Base-by-base conservation (phyloP, 208 protist genomes). In the Leishmania lainsoni region DNA sequence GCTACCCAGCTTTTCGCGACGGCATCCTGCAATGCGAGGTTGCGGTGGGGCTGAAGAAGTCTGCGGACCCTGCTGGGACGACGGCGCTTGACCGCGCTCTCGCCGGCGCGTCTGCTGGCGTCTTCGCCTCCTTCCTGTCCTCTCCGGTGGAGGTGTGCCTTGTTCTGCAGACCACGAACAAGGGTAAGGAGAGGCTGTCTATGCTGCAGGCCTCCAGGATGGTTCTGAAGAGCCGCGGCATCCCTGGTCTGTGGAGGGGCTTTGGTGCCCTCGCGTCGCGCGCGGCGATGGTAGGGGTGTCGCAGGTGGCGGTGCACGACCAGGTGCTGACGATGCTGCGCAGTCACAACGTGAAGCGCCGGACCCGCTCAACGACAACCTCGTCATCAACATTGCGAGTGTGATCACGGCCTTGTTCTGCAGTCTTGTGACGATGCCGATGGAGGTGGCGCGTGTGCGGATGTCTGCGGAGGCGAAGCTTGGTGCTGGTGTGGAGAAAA, bases 221-320 rank as follows among this genome's bases (percentile, higher is more conserved):
- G 48, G 86, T 97, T 20, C 86, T 93, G 69, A 49, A 49, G n/a
- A 82, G 82, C 63, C 87, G 63, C 66, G 96, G 96, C 45, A 69
- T 95, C 42, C 63, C 49, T 17, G 95, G 92, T 9, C 94, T 96
- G 84, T 98, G 96, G 96, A 87, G 93, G 49, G 96, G 96, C 39
- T 79, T 94, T 63, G 91, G 92, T 45, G 91, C 95, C 0, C 90
- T 97, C 39, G 84, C 81, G 59, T 92, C 93, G 29, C 93, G 96
- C 80, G 94, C 94, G 16, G 90, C 92, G 12, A 86, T 98, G 32
- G 96, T 97, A 1, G 96, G 95, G 48, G 87, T 96, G 9, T 91
- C 89, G 76, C 96, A 98, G 89, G 96, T 98, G 42, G 94, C 92
- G 45, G 94, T 97, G 75, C 96, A 98, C 83, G 96, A 98, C 79